Evolutionary conservation across 2,329 filamentous ascomycete species (phyloP), one percentile per base, ranked within the genome.

Genomic region (Apiospora marii): DNA sequence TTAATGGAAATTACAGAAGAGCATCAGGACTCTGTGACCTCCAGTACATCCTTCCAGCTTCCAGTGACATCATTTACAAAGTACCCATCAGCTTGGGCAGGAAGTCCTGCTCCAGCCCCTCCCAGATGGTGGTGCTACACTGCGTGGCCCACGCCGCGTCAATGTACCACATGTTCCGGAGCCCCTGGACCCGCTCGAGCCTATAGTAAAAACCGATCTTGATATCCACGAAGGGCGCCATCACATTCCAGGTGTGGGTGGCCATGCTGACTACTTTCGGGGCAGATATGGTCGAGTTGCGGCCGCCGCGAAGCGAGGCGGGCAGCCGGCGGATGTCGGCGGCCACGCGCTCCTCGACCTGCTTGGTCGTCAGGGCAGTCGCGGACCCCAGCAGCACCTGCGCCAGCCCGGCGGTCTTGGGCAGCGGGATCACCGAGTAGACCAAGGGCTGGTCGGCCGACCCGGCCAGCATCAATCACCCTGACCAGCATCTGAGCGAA

Each of bases 91-190:
- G 12, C 30, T 51, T 48, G 5, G 68, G 46, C 4, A 69, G 30
- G 27, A 69, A 41, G 16, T 69, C 43, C 19, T 69, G 44, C 68
- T 53, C 68, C 22, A 53, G 43, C 7, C 27, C 14, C 46, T 34
- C 68, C 44, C 44, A 69, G 10, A 69, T 69, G 24, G 68, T 51
- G 13, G 43, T 69, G 30, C 68, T 69, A 19, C 68, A 51, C 43
- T 44, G 30, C 19, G 68, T 69, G 0, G 44, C 16, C 68, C 68
- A 69, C 22, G 68, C 46, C 12, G 43, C 46, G 22, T 44, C 68
- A 24, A 51, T 69, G 16, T 69, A 41, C 68, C 68, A 69, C 14
- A 44, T 69, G 13, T 69, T 49, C 68, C n/a, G 14, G 3, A 14
- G 24, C 22, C 68, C 44, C 30, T 51, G 44, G 6, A 51, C 46